These are phyloP conservation scores for Xylaria sp. DNA, from an alignment of 2,329 filamentous ascomycete genomes.

Conservation along the genomic window DNA sequence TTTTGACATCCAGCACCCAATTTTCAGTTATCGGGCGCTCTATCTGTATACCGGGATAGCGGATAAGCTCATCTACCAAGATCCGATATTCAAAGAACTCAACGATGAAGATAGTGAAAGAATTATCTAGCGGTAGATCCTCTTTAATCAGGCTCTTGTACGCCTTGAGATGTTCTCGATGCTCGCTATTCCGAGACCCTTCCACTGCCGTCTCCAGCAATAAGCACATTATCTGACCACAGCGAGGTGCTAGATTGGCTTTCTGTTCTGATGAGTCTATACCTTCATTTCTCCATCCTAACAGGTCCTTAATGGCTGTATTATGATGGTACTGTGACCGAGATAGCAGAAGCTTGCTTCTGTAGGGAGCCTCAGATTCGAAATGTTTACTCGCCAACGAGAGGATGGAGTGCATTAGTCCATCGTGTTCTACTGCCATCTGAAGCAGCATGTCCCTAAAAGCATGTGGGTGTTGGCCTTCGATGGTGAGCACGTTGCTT, in stretches of 20 bases:
- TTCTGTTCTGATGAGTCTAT: conserved; percentile 58
- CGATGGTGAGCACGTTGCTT: conserved; percentile 83
- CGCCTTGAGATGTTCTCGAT: conserved; percentile 81
- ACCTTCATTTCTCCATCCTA: conserved; percentile 58
- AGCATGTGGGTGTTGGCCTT: conserved; percentile 82
- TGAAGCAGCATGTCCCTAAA: conserved; percentile 87
- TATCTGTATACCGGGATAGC: conserved; percentile 55
- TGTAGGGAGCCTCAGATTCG: conserved; percentile 68
- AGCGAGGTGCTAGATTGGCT: conserved; percentile 64
- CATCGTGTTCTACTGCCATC: conserved; percentile 81
- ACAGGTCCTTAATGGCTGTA: conserved; percentile 63
- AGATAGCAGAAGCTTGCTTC: conserved; percentile 62
- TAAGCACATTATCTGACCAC: conserved; percentile 72
- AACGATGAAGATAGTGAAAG: conserved; percentile 72
- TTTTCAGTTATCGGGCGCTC: conserved; percentile 56
- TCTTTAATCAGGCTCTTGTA: conserved; percentile 77
- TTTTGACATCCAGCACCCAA: conserved; percentile 56
- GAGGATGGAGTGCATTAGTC: conserved; percentile 90
- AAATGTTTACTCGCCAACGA: conserved; percentile 84
- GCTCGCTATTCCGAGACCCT: conserved; percentile 72
- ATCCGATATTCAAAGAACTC: conserved; percentile 90
- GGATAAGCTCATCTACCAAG: conserved; percentile 71
- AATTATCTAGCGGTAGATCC: conserved; percentile 70
- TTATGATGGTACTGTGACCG: conserved; percentile 68
- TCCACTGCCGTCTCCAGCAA: conserved; percentile 68